A percentile compares a stretch with the other conserved stretches of the same genome.
These are phyloP conservation scores for Arthroderma uncinatum DNA, from an alignment of 2,329 filamentous ascomycete species.

Conservation along the genomic window DNA sequence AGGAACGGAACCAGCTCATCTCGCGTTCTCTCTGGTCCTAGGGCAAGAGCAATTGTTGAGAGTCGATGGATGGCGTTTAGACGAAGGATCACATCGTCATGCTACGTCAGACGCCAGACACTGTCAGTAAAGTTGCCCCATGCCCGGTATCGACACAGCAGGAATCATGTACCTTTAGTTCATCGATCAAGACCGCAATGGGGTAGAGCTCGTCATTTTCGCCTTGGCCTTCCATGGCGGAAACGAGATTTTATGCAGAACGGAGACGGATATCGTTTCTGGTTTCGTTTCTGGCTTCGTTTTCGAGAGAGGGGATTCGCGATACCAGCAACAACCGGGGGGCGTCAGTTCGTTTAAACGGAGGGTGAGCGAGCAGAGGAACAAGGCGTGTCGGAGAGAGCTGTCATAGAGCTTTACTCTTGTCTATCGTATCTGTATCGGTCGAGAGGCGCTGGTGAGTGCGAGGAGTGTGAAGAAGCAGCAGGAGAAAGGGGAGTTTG, in stretches of 20 bases:
- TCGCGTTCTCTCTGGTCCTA: conserved; percentile 90
- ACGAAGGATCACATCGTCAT: conserved; percentile 95
- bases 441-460: neutral
- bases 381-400: neutral
- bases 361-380: too few relatives aligned
- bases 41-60: conserved; percentile 91
- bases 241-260: conserved; percentile 13
- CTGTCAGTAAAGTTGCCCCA: neutral
- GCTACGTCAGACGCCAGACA: conserved; percentile 43
- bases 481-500: neutral
- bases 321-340: neutral
- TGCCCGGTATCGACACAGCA: neutral
- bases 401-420: conserved; percentile 3
- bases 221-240: conserved; percentile 79
- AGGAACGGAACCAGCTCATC: conserved; percentile 98
- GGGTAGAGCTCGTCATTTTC: conserved; percentile 98
- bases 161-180: conserved; percentile 70
- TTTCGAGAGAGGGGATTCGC: neutral
- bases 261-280: neutral
- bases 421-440: neutral
- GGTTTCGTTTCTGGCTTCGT: neutral
- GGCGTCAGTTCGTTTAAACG: neutral
- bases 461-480: neutral
- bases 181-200: conserved; percentile 98
- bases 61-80: conserved; percentile 97